Conservation (phyloP, 2,329 filamentous ascomycete genomes). For the Sordariomycetes sp. region DNA sequence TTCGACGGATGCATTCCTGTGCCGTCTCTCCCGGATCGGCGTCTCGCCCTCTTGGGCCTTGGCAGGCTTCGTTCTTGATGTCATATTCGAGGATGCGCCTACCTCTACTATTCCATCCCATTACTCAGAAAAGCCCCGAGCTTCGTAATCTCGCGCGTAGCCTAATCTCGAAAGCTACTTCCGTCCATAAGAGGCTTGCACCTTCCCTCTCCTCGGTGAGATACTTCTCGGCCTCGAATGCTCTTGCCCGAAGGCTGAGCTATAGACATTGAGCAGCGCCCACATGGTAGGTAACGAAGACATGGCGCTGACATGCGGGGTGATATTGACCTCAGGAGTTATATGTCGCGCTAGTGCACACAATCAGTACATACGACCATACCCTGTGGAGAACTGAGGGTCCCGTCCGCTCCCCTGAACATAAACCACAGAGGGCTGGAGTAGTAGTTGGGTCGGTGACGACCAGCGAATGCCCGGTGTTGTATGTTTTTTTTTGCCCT, state of each 20-base stretch:
- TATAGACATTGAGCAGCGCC: background rate
- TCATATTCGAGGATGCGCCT: background rate
- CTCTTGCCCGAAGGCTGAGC: background rate
- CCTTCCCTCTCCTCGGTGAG: background rate
- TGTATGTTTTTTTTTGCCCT: too few relatives aligned
- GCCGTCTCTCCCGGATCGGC: background rate
- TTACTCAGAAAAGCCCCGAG: background rate
- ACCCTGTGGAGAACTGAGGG: too few relatives aligned
- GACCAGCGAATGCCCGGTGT: too few relatives aligned
- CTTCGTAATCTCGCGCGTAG: background rate
- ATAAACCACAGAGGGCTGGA: too few relatives aligned
- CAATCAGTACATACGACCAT: too few relatives aligned
- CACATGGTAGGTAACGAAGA: background rate
- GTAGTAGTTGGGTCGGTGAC: too few relatives aligned
- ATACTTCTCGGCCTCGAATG: background rate
- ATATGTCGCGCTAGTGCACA: too few relatives aligned
- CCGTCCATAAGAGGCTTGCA: background rate
- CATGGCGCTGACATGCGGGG: too few relatives aligned
- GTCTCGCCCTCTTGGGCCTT: background rate
- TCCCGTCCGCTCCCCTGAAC: too few relatives aligned
- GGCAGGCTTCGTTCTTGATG: background rate
- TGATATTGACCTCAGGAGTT: too few relatives aligned
- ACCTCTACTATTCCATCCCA: background rate
- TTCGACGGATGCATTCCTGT: background rate
- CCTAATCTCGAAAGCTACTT: background rate